Base-by-base conservation (phyloP, 2,329 filamentous ascomycete genomes). In the Coniochaeta sp. region DNA sequence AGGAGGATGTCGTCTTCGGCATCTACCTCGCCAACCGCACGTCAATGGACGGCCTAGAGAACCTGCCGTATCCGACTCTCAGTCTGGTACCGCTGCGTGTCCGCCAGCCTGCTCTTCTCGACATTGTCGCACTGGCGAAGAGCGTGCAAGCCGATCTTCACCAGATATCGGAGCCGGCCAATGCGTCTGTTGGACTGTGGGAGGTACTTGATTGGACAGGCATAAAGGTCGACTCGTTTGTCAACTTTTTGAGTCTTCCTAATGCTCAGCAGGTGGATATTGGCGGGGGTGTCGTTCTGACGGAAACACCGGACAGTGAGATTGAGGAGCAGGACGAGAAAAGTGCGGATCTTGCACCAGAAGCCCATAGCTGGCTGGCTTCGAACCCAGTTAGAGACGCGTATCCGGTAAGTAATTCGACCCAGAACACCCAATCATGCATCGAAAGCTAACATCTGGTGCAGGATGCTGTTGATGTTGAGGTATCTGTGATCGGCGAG, bases 1-100 rank as follows among this genome's bases (percentile, higher is more conserved):
- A 52, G 4, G 8, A 53, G 3, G 71, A 80, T 33, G 66, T 88
- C 1, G 69, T 89, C 0, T 76, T 96, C 49, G 91, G 91, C 2
- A 68, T 96, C 20, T 96, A 96, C 65, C 78, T 95, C 8, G 88
- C 90, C 38, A 95, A 95, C 64, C 80, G 90, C 49, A 76, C 78
- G 0, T 71, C 76, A 8, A 69, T 76, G 3, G 70, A 75, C 3
- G 63, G 82, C 1, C 70, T 79, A 2, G 63, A 71, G 0, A 57
- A 58, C 0, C 69, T 79, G 2, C 58, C 77, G 0, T 84, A 82
- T 28, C 91, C 91, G 0, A 94, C 89, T 0, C 74, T 96, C 18
- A 91, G 87, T 57, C 74, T 96, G 4, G 76, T 95, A 1, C 90
- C 91, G 0, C 67, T 96, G 0, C 75, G 76, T 10, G 77, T 94